These are phyloP conservation scores for Limonomyces culmigenus DNA, from an alignment of 1,284 basidiomycete species.

Conservation along the genomic window DNA sequence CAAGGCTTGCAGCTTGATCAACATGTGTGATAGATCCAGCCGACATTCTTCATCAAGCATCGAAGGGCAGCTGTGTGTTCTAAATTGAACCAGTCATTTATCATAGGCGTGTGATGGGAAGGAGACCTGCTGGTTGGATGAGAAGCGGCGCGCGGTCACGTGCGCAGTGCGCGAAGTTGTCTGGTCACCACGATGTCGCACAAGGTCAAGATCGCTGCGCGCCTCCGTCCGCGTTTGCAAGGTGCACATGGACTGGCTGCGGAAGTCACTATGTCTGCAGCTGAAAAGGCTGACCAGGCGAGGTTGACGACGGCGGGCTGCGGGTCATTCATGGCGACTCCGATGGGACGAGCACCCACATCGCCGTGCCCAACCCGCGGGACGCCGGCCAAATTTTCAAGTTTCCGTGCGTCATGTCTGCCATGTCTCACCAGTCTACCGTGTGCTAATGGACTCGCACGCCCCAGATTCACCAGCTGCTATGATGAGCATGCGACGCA, in stretches of 20 bases:
- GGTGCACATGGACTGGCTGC: constrained; percentile 45
- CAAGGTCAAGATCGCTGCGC: constrained; percentile 39
- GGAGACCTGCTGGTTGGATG: too few relatives aligned
- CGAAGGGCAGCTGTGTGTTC: too few relatives aligned
- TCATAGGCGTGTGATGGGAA: too few relatives aligned
- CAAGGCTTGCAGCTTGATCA: too few relatives aligned
- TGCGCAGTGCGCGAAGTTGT: too few relatives aligned
- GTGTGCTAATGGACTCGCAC: constrained; percentile 2
- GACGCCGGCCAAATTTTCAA: constrained; percentile 48
- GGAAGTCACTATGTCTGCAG: constrained; percentile 1
- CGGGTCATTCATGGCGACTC: constrained; percentile 8
- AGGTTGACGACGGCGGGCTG: neutral
- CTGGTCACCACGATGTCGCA: too few relatives aligned
- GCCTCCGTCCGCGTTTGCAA: constrained; percentile 48
- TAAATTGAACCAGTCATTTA: too few relatives aligned
- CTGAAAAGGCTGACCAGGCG: neutral
- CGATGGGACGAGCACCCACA: constrained; percentile 22
- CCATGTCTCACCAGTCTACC: neutral
- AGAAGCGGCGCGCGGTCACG: too few relatives aligned
- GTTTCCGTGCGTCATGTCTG: constrained; percentile 35
- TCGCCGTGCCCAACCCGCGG: constrained; percentile 48
- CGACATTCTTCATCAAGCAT: too few relatives aligned
- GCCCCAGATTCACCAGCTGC: neutral
- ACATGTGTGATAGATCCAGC: too few relatives aligned
- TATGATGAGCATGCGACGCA: constrained; percentile 25